Evolutionary conservation across 805 yeast species (phyloP), one percentile per base, ranked within the genome.

Genomic region (Candida awuae): DNA sequence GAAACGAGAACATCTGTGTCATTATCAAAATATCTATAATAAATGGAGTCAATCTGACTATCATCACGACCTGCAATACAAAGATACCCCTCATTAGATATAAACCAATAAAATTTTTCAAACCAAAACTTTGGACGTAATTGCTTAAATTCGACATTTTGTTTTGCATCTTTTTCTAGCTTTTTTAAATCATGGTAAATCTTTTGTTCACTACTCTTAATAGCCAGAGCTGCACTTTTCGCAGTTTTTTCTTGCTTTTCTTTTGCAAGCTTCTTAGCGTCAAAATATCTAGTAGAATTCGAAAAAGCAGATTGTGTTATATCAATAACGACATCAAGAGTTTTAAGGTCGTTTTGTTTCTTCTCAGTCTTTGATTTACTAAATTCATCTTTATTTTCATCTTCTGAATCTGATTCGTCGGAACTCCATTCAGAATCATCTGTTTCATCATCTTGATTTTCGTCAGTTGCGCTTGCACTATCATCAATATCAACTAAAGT

Each of bases 41-140:
- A 83, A 20, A 92, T 73, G 64, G 84, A 72, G 51, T 88, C 95
- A 4, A 76, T 70, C 56, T 90, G 97, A 4, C 74, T 57, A 17
- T 69, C 73, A 55, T 92, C 96, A 46, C 86, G 76, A 2, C 97
- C 97, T 34, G 88, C 86, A 39, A 92, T 59, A 42, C 94, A 83
- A 35, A 92, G 62, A 53, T 83, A 87, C 0, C 92, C 88, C 54
- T 90, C 97, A 48, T 80, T 77, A 0, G 96, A 75, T n/a, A 88
- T 67, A 54, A 92, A 92, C 98, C 98, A 92, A 53, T 70, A 77
- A 58, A 80, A 90, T 59, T 90, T 92, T 56, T 92, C 98, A 63
- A 92, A 92, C 84, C 96, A 88, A 55, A 68, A 80, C 34, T 85
- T 86, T 4, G 73, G 67, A 34, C 97, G 71, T 23, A 83, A 63